A percentile compares a stretch with the other conserved stretches of the same genome.
Evolutionary conservation across 2,329 filamentous ascomycete species (phyloP).

Genomic region (Albifimbria verrucaria): DNA sequence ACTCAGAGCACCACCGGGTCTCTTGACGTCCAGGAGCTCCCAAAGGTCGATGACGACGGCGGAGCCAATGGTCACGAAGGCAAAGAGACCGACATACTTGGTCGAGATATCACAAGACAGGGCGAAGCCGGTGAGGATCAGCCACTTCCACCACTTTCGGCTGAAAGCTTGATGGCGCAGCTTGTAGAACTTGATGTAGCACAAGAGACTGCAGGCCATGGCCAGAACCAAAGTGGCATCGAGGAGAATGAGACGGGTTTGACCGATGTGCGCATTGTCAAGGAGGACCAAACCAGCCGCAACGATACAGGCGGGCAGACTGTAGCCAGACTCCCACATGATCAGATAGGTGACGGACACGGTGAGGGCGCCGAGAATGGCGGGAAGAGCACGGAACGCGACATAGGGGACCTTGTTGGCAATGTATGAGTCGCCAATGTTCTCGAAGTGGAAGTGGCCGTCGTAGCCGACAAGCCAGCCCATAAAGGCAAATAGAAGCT

Average conservation of each 20-base stretch:
- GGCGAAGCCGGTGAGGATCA: conserved; percentile 88
- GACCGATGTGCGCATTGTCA: conserved; percentile 96
- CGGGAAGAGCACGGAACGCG: conserved; percentile 89
- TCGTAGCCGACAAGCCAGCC: conserved; percentile 98
- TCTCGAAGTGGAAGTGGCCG: conserved; percentile 96
- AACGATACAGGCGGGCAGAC: conserved; percentile 84
- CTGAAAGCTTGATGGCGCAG: conserved; percentile 83
- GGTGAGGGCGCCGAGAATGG: conserved; percentile 85
- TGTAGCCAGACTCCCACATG: conserved; percentile 99
- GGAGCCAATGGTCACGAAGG: conserved; percentile 93
- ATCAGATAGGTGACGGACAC: conserved; percentile 93
- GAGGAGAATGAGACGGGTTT: conserved; percentile 90
- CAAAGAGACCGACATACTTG: conserved; percentile 96
- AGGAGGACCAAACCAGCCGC: conserved; percentile 85
- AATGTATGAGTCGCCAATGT: conserved; percentile 98
- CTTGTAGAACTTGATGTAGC: conserved; percentile 98
- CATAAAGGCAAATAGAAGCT: conserved; percentile 94
- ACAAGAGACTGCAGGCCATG: conserved; percentile 91
- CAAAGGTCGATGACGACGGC: conserved; percentile 93
- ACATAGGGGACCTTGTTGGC: conserved; percentile 96
- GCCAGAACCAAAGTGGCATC: conserved; percentile 92
- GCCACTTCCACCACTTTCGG: conserved; percentile 99
- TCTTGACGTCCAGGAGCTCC: conserved; percentile 88
- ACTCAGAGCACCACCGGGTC: conserved; percentile 74
- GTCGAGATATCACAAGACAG: conserved; percentile 97